phyloP scores from a whole-genome alignment of 176 grass and related monocot species.

The Juncus effusus region DNA sequence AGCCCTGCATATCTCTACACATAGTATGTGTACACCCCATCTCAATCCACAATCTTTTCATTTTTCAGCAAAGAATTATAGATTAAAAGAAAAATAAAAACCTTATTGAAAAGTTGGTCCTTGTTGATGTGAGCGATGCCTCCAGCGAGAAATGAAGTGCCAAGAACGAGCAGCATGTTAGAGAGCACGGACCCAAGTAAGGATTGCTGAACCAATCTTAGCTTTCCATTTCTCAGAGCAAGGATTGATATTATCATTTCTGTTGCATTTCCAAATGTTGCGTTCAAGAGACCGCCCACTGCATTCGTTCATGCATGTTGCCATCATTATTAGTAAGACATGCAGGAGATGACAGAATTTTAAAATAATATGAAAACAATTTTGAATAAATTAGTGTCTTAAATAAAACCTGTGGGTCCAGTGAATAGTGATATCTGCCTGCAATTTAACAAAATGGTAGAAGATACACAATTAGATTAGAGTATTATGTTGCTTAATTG shows the following conservation, averaged over 20 bases:
- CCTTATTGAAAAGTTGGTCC: constrained; percentile 67
- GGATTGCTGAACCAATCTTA: constrained; percentile 66
- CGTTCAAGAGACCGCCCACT: constrained; percentile 64
- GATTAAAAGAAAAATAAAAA: constrained; percentile 11
- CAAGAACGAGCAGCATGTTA: constrained; percentile 73
- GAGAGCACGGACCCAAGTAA: constrained; percentile 73
- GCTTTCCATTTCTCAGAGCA: constrained; percentile 46
- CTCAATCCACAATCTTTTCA: background rate
- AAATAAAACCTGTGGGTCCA: constrained; percentile 59
- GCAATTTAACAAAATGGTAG: constrained; percentile 25
- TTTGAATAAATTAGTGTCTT: constrained; percentile 14
- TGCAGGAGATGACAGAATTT: background rate
- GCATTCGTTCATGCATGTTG: background rate
- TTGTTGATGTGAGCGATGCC: constrained; percentile 49
- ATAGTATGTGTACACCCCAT: background rate
- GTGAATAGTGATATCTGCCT: constrained; percentile 71
- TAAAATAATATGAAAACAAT: constrained; percentile 28
- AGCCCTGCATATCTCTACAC: constrained; percentile 51
- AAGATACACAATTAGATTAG: constrained; percentile 17
- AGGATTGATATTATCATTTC: constrained; percentile 83
- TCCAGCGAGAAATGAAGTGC: constrained; percentile 64
- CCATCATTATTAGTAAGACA: constrained; percentile 10
- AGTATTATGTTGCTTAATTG: background rate
- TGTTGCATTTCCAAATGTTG: constrained; percentile 74
- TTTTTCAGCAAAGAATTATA: background rate